A percentile compares a stretch with the other conserved stretches of the same genome.
These are phyloP conservation scores for Fusarium staphyleae DNA, from an alignment of 2,329 filamentous ascomycete genomes.

Conservation along the genomic window DNA sequence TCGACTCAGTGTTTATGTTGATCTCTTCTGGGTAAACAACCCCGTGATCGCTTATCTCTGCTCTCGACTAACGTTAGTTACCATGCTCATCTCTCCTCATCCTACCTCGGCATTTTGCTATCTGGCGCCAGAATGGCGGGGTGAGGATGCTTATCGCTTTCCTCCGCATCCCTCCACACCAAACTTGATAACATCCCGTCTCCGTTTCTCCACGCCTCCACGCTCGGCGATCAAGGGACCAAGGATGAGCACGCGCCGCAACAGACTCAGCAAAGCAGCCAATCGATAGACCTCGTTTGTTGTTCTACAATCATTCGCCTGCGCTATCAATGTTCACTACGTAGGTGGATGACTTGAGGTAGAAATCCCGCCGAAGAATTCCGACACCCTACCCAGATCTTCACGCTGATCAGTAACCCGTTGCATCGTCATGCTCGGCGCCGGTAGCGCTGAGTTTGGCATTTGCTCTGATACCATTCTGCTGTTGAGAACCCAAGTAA, in stretches of 20 bases:
- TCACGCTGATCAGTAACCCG: conserved; percentile 12
- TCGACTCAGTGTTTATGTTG: not conserved
- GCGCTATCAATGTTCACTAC: not conserved
- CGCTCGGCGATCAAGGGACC: conserved; percentile 31
- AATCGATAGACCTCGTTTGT: conserved; percentile 8
- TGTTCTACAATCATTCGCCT: conserved; percentile 3
- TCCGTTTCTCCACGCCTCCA: conserved; percentile 19
- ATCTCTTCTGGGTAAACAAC: conserved; percentile 11
- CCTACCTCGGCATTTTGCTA: not conserved
- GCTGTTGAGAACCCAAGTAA: not conserved
- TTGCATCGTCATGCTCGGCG: conserved; percentile 16
- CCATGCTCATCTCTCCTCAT: not conserved
- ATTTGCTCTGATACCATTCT: conserved; percentile 6
- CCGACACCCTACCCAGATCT: conserved; percentile 9
- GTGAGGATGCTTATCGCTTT: conserved; percentile 6
- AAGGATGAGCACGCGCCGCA: conserved; percentile 27
- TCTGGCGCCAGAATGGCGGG: not conserved
- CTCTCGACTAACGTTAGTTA: not conserved
- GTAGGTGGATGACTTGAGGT: not conserved
- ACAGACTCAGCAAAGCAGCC: conserved; percentile 6
- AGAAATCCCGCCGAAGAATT: not conserved
- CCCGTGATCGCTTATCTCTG: conserved; percentile 28
- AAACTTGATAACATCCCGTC: conserved; percentile 10
- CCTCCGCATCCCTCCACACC: conserved; percentile 11
- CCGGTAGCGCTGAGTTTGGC: conserved; percentile 8